phyloP scores from a whole-genome alignment of 2,329 filamentous ascomycete species.

The Epichloe sylvatica region DNA sequence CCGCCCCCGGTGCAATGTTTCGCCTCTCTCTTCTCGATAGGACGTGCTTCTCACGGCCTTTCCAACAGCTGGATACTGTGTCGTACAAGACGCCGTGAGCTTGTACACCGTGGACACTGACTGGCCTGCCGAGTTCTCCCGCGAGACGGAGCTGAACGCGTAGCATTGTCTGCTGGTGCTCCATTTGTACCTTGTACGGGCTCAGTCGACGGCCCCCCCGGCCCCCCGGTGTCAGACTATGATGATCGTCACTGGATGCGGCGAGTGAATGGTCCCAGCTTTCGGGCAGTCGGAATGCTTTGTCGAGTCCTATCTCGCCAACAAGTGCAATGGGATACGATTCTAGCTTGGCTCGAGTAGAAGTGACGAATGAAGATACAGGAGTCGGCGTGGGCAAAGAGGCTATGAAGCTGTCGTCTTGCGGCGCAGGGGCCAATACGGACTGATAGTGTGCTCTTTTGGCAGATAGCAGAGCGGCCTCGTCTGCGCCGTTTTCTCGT shows the following conservation, averaged over 20 bases:
- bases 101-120: constrained; percentile 62
- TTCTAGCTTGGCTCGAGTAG: constrained; percentile 41
- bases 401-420: constrained; percentile 28
- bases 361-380: constrained; percentile 42
- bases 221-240: constrained; percentile 51
- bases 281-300: constrained; percentile 58
- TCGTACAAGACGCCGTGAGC: constrained; percentile 60
- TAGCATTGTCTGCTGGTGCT: constrained; percentile 55
- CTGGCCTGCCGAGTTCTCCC: constrained; percentile 48
- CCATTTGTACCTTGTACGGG: constrained; percentile 50
- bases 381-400: constrained; percentile 46
- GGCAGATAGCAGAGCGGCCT: constrained; percentile 17
- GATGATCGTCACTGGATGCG: constrained; percentile 14
- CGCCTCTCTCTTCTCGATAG: constrained; percentile 45
- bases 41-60: constrained; percentile 51
- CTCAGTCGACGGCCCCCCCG: constrained; percentile 56
- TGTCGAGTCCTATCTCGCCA: constrained; percentile 68
- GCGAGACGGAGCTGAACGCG: constrained; percentile 57
- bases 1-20: constrained; percentile 31
- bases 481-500: constrained; percentile 7
- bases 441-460: constrained; percentile 48
- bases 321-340: constrained; percentile 51
- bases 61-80: constrained; percentile 51
- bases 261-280: constrained; percentile 30
- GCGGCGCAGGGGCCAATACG: constrained; percentile 45